A percentile compares a stretch with the other conserved stretches of the same genome.
Conservation (phyloP, 345 rosid genomes). For the Arabis alpina region DNA sequence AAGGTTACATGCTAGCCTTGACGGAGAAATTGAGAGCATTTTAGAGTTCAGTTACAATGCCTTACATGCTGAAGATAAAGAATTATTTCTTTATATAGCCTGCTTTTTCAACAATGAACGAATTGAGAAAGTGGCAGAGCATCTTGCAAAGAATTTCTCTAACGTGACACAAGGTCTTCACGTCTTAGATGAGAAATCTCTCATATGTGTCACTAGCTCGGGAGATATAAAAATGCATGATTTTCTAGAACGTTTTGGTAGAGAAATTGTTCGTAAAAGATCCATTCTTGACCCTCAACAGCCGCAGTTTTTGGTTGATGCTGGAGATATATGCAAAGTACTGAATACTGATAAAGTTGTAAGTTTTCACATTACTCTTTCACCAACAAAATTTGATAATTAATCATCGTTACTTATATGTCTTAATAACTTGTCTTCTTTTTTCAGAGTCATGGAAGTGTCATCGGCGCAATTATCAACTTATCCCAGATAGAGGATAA, state of each 20-base stretch:
- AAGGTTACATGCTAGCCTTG: conserved; percentile 21
- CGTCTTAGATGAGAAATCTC: conserved; percentile 37
- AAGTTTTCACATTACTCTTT: conserved; percentile 7
- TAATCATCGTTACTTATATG: neutral
- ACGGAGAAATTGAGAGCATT: conserved; percentile 20
- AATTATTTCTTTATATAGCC: conserved; percentile 41
- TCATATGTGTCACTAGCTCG: neutral
- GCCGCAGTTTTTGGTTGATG: conserved; percentile 35
- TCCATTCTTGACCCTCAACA: conserved; percentile 24
- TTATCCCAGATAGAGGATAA: neutral
- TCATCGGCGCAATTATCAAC: conserved; percentile 19
- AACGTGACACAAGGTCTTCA: conserved; percentile 12
- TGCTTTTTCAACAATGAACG: conserved; percentile 24
- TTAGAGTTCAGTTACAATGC: conserved; percentile 35
- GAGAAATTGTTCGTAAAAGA: conserved; percentile 34
- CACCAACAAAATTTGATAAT: neutral
- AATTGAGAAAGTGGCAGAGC: neutral
- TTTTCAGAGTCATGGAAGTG: conserved; percentile 25
- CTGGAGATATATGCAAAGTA: conserved; percentile 31
- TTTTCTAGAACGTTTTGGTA: conserved; percentile 39
- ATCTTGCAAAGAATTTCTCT: neutral
- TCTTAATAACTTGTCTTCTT: neutral
- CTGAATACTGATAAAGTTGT: conserved; percentile 9
- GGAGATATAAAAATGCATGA: conserved; percentile 32
- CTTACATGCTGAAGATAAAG: conserved; percentile 27